Percentiles rank a stretch among this genome's conserved stretches.
Conservation (phyloP, 2,329 filamentous ascomycete genomes). For the Ophiostoma piceae region DNA sequence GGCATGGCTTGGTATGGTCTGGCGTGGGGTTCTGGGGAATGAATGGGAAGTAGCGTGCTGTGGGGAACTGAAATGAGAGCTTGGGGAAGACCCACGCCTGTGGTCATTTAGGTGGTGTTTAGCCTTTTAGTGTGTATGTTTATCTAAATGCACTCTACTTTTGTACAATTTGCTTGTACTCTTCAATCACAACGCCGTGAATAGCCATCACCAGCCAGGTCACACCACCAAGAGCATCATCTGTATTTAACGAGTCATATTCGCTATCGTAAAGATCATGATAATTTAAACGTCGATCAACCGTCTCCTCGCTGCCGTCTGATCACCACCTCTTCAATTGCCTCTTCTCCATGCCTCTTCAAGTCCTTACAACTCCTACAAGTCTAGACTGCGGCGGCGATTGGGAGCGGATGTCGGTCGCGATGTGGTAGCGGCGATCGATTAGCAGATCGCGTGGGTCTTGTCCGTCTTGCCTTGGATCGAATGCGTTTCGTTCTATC, state of each 20-base stretch:
- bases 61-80: background rate
- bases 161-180: background rate
- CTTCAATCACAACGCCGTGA: background rate
- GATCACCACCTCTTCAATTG: background rate
- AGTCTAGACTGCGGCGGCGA: background rate
- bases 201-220: background rate
- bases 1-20: background rate
- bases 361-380: background rate
- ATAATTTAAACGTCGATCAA: background rate
- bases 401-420: background rate
- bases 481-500: slow-evolving; percentile 70
- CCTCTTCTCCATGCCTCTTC: background rate
- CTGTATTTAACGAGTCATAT: slow-evolving; percentile 5
- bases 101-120: background rate
- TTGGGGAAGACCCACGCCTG: background rate
- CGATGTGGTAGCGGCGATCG: background rate
- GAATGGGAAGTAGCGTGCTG: background rate
- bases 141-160: background rate
- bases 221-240: background rate
- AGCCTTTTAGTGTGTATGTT: background rate
- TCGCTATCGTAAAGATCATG: slow-evolving; percentile 5
- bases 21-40: slow-evolving; percentile 10
- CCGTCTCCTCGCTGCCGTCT: background rate
- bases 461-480: slow-evolving; percentile 87
- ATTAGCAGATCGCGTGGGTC: slow-evolving; percentile 78